Conservation (phyloP, 768 basidiomycete genomes). For the Boletus coccyginus region DNA sequence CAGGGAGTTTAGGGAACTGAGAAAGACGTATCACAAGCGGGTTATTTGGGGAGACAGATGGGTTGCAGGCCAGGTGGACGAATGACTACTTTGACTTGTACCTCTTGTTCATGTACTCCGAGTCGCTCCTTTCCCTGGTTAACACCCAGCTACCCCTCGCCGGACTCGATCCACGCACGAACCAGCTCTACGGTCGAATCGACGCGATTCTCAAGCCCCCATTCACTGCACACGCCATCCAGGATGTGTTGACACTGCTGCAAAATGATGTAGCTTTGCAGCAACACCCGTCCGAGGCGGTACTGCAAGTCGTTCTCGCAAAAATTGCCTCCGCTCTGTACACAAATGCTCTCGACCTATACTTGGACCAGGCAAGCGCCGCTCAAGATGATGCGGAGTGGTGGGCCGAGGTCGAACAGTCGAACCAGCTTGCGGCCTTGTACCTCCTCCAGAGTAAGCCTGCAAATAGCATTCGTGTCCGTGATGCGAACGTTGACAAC, state of each 20-base stretch:
- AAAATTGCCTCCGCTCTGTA: conserved; percentile 60
- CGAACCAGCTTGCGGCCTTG: conserved; percentile 48
- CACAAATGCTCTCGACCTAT: conserved; percentile 58
- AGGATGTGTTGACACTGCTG: conserved; percentile 14
- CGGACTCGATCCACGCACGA: not conserved
- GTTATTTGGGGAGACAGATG: conserved; percentile 89
- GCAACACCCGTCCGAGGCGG: conserved; percentile 6
- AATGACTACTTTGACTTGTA: conserved; percentile 25
- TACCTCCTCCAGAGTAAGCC: conserved; percentile 79
- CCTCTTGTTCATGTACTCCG: conserved; percentile 21
- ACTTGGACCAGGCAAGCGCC: conserved; percentile 62
- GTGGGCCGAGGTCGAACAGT: conserved; percentile 77
- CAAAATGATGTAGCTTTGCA: conserved; percentile 4
- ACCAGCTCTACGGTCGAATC: not conserved
- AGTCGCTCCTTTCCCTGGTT: conserved; percentile 21
- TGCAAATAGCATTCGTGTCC: conserved; percentile 4
- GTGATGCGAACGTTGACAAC: conserved; percentile 1
- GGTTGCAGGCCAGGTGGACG: conserved; percentile 80
- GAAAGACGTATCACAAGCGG: conserved; percentile 93
- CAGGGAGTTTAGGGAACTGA: conserved; percentile 77
- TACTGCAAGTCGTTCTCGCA: conserved; percentile 36
- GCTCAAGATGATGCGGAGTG: conserved; percentile 79
- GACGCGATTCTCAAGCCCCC: conserved; percentile 23
- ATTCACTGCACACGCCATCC: conserved; percentile 8
- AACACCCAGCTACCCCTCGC: conserved; percentile 6